Evolutionary conservation across 495 filamentous ascomycete genomes (phyloP), one percentile per base, ranked within the genome.

Genomic region (Chaetomium tenue): DNA sequence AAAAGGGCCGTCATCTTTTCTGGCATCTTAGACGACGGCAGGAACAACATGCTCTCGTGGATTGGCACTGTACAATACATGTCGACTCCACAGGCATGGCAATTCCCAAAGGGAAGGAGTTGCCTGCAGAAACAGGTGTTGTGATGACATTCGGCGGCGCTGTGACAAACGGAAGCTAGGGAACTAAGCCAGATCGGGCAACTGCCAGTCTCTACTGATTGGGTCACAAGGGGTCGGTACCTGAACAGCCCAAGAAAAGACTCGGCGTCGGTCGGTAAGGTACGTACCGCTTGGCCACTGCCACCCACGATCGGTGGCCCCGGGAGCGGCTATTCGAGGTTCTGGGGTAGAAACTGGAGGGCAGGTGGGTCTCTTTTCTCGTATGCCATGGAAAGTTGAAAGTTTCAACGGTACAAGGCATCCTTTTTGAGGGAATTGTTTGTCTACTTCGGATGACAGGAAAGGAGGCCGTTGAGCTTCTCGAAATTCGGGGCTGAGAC

Each of bases 211-310:
- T 61, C 71, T 67, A 70, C 68, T 75, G 68, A 72, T 72, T 75
- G 70, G 72, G 69, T 75, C 72, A 73, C 71, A 64, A 57, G 69
- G n/a, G n/a, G 60, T 40, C 61, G 55, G 73, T 75, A 70, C 72
- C 73, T 75, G 70, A 71, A 70, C 54, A 44, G 48, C 59, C 39
- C 44, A 46, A 44, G 54, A 57, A 51, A 60, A 37, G 33, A 37
- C 33, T n/a, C 44, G 8, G n/a, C 5, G n/a, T 18, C 44, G 16
- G 44, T 6, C 6, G n/a, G 52, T 23, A 39, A 30, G 47, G 53
- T 58, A 42, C 59, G 62, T 67, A 60, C 65, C 67, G 23, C 47
- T 30, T 22, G 55, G 46, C 56, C 61, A 46, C 46, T 25, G 46
- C 44, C 44, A 47, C 58, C 58, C 56, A 48, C 62, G 44, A 66